Conservation (phyloP, 1,284 basidiomycete genomes). For the Sphagnurus paluster region DNA sequence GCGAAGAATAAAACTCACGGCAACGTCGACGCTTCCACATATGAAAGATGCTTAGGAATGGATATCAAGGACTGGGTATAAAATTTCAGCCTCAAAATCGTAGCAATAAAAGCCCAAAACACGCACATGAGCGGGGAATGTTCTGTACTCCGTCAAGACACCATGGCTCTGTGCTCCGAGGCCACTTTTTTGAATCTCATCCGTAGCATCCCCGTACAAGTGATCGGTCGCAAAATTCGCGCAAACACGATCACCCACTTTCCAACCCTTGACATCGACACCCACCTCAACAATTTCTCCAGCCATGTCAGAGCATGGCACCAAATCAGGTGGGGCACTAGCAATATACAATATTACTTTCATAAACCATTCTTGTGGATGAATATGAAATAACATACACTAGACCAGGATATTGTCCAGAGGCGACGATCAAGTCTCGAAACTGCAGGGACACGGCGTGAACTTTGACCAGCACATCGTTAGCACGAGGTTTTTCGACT, state of each 20-base stretch:
- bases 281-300: slow-evolving; percentile 61
- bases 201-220: slow-evolving; percentile 38
- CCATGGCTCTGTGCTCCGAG: slow-evolving; percentile 55
- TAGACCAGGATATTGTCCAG: slow-evolving; percentile 30
- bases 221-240: slow-evolving; percentile 44
- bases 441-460: slow-evolving; percentile 54
- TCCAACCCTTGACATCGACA: slow-evolving; percentile 48
- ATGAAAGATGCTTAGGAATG: slow-evolving; percentile 47
- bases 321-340: slow-evolving; percentile 27
- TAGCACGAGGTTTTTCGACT: slow-evolving; percentile 33
- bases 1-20: slow-evolving; percentile 31
- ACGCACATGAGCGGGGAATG: slow-evolving; percentile 43
- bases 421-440: slow-evolving; percentile 43
- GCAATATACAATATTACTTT: background rate
- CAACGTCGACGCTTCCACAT: slow-evolving; percentile 51
- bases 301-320: slow-evolving; percentile 63
- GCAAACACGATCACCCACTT: slow-evolving; percentile 56
- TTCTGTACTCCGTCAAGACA: slow-evolving; percentile 54
- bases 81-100: background rate
- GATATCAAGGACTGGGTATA: slow-evolving; percentile 36
- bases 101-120: background rate
- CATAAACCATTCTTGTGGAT: too few species aligned
- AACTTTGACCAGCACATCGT: slow-evolving; percentile 49
- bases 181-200: slow-evolving; percentile 29
- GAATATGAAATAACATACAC: background rate